A percentile compares a stretch with the other conserved stretches of the same genome.
phyloP scores from a whole-genome alignment of 257 asterid genomes.

The Misopates orontium region DNA sequence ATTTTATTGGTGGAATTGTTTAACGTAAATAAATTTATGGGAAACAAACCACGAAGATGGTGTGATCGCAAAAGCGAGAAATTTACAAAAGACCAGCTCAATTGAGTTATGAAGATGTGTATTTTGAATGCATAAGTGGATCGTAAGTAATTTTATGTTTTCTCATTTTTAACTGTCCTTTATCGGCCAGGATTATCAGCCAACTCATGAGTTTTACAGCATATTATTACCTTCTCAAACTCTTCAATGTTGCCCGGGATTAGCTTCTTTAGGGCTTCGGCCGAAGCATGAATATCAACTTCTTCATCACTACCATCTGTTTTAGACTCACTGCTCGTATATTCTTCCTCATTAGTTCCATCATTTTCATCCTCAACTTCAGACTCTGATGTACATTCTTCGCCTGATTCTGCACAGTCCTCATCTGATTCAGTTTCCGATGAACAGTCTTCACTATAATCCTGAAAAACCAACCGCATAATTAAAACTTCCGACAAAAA shows the following conservation, averaged over 20 bases:
- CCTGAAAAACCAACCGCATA: constrained; percentile 47
- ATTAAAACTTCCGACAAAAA: background rate
- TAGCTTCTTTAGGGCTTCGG: constrained; percentile 75
- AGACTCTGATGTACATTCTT: constrained; percentile 68
- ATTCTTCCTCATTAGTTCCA: constrained; percentile 76
- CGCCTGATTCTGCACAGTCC: constrained; percentile 56
- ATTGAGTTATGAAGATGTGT: constrained; percentile 1
- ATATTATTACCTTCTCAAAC: constrained; percentile 70
- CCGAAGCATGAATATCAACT: constrained; percentile 61
- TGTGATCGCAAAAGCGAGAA: constrained; percentile 5
- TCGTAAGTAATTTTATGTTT: background rate
- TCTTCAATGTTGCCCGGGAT: constrained; percentile 67
- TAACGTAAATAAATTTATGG: constrained; percentile 19
- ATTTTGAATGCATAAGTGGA: background rate
- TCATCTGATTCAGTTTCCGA: constrained; percentile 80
- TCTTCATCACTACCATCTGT: constrained; percentile 80
- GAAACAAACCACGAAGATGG: constrained; percentile 2
- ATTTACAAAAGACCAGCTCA: constrained; percentile 22
- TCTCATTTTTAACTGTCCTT: constrained; percentile 19
- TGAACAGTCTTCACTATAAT: constrained; percentile 63
- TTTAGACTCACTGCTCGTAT: constrained; percentile 72
- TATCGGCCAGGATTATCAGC: constrained; percentile 11
- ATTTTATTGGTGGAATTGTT: constrained; percentile 6
- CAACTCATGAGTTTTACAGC: constrained; percentile 7
- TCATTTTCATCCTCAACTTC: constrained; percentile 80